Base-by-base conservation (phyloP, 2,329 filamentous ascomycete species). In the Pseudogymnoascus sp. region DNA sequence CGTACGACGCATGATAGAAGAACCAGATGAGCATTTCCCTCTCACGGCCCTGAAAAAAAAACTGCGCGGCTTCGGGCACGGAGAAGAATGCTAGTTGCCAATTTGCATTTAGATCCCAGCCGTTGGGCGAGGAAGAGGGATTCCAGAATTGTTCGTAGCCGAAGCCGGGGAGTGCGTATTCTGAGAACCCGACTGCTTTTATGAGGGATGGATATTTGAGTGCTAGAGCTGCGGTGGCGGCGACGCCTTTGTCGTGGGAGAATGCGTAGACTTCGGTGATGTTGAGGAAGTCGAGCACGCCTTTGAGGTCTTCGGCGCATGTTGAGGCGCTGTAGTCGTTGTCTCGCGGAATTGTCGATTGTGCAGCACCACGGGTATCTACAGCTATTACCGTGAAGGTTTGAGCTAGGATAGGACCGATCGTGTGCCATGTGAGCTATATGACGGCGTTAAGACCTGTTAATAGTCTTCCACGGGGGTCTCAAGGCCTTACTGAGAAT, bases 191-290 rank as follows among this genome's bases (percentile, higher is more conserved):
- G 2, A 80, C 63, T 33, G 70, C 69, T 59, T 69, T 71, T 4
- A 79, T 73, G 0, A 73, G 39, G 0, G 65, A 63, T 0, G 74
- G 75, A 63, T 78, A 62, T 60, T 74, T 69, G 4, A 71, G 68
- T 0, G 77, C 75, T 0, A 80, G 70, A 0, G 77, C 76, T 0
- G 73, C 66, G 2, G 77, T 76, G 31, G 76, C 69, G 0, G 77
- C 78, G 3, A 72, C 73, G 13, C 78, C 78, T 62, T 79, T 79
- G 62, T 80, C 78, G 64, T 80, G 77, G 0, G 74, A 70, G 64
- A 79, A 74, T 0, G 80, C 73, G 62, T 78, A 77, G 1, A 76
- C 69, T 27, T 71, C 74, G 1, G 73, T 73, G 5, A 78, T 69
- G 21, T 76, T 76, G 6, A 80, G 65, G 42, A 78, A 79, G 36